A percentile compares a stretch with the other conserved stretches of the same genome.
Conservation (phyloP, 2,329 filamentous ascomycete species). For the Apiospora phragmitis region DNA sequence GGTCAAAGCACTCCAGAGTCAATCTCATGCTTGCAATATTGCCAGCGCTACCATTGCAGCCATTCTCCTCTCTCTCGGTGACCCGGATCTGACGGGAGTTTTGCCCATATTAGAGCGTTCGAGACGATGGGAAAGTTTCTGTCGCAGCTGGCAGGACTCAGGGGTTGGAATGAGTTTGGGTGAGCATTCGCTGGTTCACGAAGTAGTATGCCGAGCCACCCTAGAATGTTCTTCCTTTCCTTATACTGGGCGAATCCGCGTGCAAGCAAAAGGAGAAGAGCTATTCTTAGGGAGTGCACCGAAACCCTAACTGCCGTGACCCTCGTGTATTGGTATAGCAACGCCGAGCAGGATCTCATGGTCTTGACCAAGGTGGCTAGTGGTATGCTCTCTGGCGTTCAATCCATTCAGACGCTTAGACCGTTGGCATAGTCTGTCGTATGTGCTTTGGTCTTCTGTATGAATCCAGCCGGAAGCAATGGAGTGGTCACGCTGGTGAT, state of each 20-base stretch:
- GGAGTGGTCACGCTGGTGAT: neutral
- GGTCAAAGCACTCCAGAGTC: neutral
- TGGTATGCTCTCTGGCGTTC: neutral
- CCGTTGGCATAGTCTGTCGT: neutral
- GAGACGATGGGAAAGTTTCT: neutral
- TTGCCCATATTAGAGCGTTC: neutral
- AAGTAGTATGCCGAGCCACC: neutral
- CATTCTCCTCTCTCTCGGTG: neutral
- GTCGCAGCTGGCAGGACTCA: neutral
- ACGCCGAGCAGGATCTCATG: neutral
- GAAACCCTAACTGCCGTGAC: neutral
- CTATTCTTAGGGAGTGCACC: neutral
- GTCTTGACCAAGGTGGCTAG: neutral
- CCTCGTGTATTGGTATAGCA: neutral
- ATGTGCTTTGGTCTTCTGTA: neutral
- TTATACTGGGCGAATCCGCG: neutral
- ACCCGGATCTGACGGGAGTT: neutral
- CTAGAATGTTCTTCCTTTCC: neutral
- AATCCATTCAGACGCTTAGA: neutral
- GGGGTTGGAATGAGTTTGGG: neutral
- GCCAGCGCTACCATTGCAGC: neutral
- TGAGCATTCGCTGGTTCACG: neutral
- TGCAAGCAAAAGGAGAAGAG: neutral
- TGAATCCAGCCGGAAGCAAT: neutral
- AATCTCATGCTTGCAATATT: neutral